Percentiles rank a stretch among this genome's conserved stretches.
These are phyloP conservation scores for Haplosporangium sp. DNA, from an alignment of 371 early-diverging fungal species.

Conservation along the genomic window DNA sequence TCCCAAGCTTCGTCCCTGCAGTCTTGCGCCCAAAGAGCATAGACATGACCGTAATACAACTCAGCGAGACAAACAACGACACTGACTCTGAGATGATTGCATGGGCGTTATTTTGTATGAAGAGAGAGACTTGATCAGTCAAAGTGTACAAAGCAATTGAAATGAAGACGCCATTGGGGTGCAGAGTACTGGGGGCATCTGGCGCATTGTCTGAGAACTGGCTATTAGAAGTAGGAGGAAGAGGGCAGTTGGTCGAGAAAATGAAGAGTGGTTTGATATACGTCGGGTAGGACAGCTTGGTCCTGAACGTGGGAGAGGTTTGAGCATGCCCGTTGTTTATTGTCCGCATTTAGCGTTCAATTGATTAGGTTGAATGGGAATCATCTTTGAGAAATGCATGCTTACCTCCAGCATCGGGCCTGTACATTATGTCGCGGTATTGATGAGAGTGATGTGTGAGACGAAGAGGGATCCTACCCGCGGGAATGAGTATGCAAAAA, in stretches of 20 bases:
- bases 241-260: too few species aligned
- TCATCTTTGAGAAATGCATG: not conserved
- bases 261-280: too few species aligned
- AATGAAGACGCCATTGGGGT: too few species aligned
- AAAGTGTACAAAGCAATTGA: not conserved
- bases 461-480: conserved; percentile 6
- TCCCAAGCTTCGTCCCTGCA: conserved; percentile 55
- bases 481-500: not conserved
- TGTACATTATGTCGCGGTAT: not conserved
- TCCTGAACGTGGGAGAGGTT: too few species aligned
- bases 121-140: not conserved
- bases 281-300: too few species aligned
- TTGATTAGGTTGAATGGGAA: not conserved
- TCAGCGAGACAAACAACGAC: conserved; percentile 50
- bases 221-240: too few species aligned
- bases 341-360: not conserved
- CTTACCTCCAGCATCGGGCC: conserved; percentile 14
- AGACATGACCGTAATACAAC: conserved; percentile 65
- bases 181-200: too few species aligned
- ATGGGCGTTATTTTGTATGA: too few species aligned
- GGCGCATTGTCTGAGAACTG: too few species aligned
- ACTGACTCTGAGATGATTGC: conserved; percentile 17
- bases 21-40: conserved; percentile 68
- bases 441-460: not conserved
- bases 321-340: too few species aligned